phyloP scores from a whole-genome alignment of 2,329 filamentous ascomycete genomes.

The Aspergillus ibericus region DNA sequence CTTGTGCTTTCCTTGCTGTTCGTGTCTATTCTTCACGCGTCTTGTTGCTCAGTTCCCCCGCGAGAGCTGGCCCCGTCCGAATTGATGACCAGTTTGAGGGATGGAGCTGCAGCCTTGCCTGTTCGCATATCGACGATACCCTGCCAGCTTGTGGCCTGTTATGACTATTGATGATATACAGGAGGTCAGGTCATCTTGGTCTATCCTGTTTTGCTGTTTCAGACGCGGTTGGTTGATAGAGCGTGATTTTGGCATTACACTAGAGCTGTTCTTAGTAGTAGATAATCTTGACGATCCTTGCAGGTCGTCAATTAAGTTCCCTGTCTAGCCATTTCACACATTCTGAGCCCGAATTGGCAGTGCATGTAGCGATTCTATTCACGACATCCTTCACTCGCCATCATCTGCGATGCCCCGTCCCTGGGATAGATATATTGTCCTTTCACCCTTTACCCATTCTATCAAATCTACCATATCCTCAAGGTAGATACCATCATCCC shows the following conservation, averaged over 20 bases:
- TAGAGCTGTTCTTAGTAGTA: not conserved
- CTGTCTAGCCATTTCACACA: too few species aligned
- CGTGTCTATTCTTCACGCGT: slow-evolving; percentile 1
- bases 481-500: too few species aligned
- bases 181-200: slow-evolving; percentile 1
- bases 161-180: slow-evolving; percentile 24
- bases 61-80: not conserved
- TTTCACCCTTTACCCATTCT: too few species aligned
- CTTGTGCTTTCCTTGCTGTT: not conserved
- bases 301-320: too few species aligned
- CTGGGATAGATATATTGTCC: too few species aligned
- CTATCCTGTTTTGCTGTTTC: not conserved
- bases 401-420: too few species aligned
- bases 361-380: not conserved
- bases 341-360: too few species aligned
- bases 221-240: not conserved
- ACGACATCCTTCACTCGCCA: too few species aligned
- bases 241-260: not conserved
- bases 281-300: too few species aligned
- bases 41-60: not conserved
- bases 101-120: slow-evolving; percentile 10
- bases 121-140: slow-evolving; percentile 25
- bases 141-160: slow-evolving; percentile 24
- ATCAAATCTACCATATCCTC: too few species aligned
- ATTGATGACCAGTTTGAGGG: slow-evolving; percentile 4